Conservation (phyloP, 1,139 yeast genomes). For the Hyphopichia khmerensis region DNA sequence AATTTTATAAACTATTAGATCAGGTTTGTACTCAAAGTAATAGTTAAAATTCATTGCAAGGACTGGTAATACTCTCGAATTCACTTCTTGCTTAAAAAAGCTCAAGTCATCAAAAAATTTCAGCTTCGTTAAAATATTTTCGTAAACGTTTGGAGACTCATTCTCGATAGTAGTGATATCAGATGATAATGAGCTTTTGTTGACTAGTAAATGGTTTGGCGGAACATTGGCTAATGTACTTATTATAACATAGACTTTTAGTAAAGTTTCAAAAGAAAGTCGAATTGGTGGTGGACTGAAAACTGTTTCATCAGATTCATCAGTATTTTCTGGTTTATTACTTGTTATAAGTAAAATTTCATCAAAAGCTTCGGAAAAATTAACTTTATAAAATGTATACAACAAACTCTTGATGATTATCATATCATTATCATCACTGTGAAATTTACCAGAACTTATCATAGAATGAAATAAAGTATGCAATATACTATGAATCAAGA, state of each 20-base stretch:
- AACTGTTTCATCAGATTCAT: slow-evolving; percentile 4
- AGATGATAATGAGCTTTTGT: slow-evolving; percentile 17
- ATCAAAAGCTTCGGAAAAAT: slow-evolving; percentile 23
- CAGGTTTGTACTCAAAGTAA: slow-evolving; percentile 30
- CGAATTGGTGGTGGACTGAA: slow-evolving; percentile 19
- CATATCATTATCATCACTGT: slow-evolving; percentile 12
- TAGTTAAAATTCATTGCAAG: slow-evolving; percentile 29
- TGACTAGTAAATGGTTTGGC: slow-evolving; percentile 16
- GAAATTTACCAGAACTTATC: slow-evolving; percentile 8
- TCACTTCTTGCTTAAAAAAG: slow-evolving; percentile 14
- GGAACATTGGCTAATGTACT: slow-evolving; percentile 27
- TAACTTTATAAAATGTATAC: slow-evolving; percentile 20
- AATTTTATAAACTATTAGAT: slow-evolving; percentile 25
- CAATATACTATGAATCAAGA: slow-evolving; percentile 25
- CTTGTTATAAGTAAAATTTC: slow-evolving; percentile 24
- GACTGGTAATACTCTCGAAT: slow-evolving; percentile 23
- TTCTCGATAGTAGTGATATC: slow-evolving; percentile 25
- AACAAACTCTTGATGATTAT: slow-evolving; percentile 19
- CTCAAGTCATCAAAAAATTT: slow-evolving; percentile 12
- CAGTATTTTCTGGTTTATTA: slow-evolving; percentile 9
- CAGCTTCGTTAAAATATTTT: slow-evolving; percentile 10
- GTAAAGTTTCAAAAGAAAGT: slow-evolving; percentile 29
- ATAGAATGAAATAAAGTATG: slow-evolving; percentile 16
- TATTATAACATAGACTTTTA: slow-evolving; percentile 24
- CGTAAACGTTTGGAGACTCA: slow-evolving; percentile 24